Conservation (phyloP, 306 rosid genomes). For the Glycyrrhiza uralensis region DNA sequence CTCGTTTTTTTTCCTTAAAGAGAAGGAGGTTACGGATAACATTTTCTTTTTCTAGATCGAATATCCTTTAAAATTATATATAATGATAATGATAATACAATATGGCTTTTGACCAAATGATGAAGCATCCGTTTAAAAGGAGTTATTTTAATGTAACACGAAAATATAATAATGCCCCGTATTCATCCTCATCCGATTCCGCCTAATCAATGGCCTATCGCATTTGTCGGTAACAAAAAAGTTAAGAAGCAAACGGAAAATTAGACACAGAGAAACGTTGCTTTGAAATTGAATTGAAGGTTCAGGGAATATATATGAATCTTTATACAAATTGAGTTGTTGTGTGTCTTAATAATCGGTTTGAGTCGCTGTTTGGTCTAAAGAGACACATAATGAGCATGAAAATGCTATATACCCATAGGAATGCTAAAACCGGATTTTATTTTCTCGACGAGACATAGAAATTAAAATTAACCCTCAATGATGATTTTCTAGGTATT, state of each 20-base stretch:
- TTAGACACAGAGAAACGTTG: neutral
- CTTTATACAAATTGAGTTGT: neutral
- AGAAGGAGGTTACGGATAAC: conserved; percentile 21
- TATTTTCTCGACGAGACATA: neutral
- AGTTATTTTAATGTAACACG: neutral
- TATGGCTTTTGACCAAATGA: conserved; percentile 25
- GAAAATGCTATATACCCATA: neutral
- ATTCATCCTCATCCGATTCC: neutral
- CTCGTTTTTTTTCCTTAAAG: neutral
- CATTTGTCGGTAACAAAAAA: no score
- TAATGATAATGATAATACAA: no score
- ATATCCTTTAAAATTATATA: neutral
- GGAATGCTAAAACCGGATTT: neutral
- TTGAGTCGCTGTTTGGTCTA: conserved; percentile 2
- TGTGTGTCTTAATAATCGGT: neutral
- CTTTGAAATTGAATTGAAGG: neutral
- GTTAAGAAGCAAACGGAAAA: neutral
- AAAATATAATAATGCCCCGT: neutral
- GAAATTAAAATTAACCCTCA: neutral
- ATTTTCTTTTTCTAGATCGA: neutral
- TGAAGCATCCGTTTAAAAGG: neutral
- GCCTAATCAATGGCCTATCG: neutral
- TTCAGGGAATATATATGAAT: neutral
- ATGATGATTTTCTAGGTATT: no score
- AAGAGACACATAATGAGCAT: neutral